A percentile compares a stretch with the other conserved stretches of the same genome.
Conservation (phyloP, 495 filamentous ascomycete genomes). For the Penicillium tannophilum region DNA sequence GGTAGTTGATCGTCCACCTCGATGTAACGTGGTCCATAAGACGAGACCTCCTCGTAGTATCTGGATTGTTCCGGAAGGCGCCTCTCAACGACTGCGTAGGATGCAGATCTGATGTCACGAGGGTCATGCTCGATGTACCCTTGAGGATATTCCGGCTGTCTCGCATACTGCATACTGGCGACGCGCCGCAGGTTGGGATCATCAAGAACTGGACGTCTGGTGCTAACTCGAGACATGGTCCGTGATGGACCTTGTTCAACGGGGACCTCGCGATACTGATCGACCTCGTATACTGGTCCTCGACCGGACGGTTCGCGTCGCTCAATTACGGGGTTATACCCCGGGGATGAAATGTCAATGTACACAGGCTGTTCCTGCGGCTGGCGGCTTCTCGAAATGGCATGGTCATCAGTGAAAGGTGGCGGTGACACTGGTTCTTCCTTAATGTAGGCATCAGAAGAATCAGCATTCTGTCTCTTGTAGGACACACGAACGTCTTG, state of each 20-base stretch:
- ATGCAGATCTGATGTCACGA: constrained; percentile 56
- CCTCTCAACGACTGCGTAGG: constrained; percentile 61
- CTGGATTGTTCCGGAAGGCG: constrained; percentile 46
- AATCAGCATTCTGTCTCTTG: constrained; percentile 32
- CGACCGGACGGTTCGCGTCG: constrained; percentile 33
- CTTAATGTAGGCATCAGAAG: constrained; percentile 70
- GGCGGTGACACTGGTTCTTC: constrained; percentile 85
- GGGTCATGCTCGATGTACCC: constrained; percentile 48
- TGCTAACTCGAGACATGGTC: constrained; percentile 43
- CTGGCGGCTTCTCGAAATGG: constrained; percentile 44
- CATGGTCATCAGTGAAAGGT: constrained; percentile 59
- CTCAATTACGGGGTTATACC: constrained; percentile 44
- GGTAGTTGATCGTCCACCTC: constrained; percentile 61
- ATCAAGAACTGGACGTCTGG: constrained; percentile 49
- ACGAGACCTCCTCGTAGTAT: constrained; percentile 60
- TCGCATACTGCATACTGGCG: constrained; percentile 57
- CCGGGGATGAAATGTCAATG: constrained; percentile 52
- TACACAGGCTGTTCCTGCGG: constrained; percentile 49
- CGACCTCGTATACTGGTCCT: constrained; percentile 39
- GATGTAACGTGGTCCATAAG: constrained; percentile 44
- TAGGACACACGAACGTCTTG: constrained; percentile 31
- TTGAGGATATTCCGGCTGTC: constrained; percentile 51
- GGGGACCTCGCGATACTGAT: constrained; percentile 40
- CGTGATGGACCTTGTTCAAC: constrained; percentile 40
- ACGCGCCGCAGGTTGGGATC: constrained; percentile 61